Evolutionary conservation across 2,329 filamentous ascomycete species (phyloP).

Genomic region (Calonectria crousiana): DNA sequence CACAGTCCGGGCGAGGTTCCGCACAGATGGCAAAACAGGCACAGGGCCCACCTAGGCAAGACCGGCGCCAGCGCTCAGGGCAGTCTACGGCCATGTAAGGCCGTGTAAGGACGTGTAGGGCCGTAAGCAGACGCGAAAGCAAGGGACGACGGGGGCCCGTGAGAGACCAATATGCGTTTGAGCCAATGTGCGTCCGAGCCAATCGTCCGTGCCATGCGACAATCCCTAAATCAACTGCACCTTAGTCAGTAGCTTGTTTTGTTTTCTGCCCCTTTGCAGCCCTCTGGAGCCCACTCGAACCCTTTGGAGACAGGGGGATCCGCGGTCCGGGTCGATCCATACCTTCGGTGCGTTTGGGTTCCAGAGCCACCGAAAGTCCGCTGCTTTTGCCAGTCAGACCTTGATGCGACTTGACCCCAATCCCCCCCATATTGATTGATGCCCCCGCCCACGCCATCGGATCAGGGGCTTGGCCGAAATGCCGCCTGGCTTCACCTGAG

Average conservation of each 20-base stretch:
- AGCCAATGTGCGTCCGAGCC: not conserved
- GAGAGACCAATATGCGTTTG: not conserved
- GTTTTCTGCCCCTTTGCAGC: not conserved
- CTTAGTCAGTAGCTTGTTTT: not conserved
- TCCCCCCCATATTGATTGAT: not conserved
- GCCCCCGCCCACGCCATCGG: not conserved
- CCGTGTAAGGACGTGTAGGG: not conserved
- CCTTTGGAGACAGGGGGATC: not conserved
- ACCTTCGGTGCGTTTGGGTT: slow-evolving; percentile 1
- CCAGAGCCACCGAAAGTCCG: slow-evolving; percentile 2
- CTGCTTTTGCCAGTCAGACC: not conserved
- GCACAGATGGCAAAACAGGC: slow-evolving; percentile 1
- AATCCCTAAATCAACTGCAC: not conserved
- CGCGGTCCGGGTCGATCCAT: slow-evolving; percentile 1
- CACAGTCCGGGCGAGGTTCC: not conserved
- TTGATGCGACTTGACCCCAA: not conserved
- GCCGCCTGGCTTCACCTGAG: slow-evolving; percentile 1
- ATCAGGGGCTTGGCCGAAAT: slow-evolving; percentile 1
- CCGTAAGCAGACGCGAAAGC: not conserved
- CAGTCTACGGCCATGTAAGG: not conserved
- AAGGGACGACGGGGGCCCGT: not conserved
- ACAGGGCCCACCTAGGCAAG: not conserved
- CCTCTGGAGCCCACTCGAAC: not conserved
- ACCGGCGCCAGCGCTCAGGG: not conserved
- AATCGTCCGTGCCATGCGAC: not conserved